phyloP scores from a whole-genome alignment of 2,329 filamentous ascomycete genomes.

The Reticulascus tulasneorum region DNA sequence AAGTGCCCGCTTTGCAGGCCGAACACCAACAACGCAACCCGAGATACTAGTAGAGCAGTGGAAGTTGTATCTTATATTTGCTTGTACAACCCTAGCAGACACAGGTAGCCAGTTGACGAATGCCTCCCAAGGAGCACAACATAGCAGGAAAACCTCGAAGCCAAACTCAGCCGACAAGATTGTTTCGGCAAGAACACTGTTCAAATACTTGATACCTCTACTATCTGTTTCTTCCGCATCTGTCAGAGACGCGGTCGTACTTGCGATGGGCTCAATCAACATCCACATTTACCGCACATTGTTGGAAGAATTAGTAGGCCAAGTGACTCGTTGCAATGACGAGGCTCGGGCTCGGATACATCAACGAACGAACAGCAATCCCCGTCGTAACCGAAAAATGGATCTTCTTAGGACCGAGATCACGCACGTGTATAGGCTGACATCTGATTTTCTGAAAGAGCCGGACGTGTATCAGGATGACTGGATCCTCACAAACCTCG shows the following conservation, averaged over 20 bases:
- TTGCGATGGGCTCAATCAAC: conserved; percentile 91
- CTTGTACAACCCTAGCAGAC: conserved; percentile 90
- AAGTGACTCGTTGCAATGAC: conserved; percentile 80
- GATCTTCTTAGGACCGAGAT: conserved; percentile 90
- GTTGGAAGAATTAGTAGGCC: conserved; percentile 83
- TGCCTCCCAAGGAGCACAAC: conserved; percentile 58
- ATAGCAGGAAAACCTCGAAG: conserved; percentile 78
- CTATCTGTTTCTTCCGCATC: conserved; percentile 74
- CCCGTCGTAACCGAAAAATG: conserved; percentile 75
- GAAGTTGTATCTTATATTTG: conserved; percentile 96
- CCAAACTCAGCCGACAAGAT: conserved; percentile 69
- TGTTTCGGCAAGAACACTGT: conserved; percentile 81
- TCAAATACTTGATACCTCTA: conserved; percentile 86
- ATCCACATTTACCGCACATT: conserved; percentile 88
- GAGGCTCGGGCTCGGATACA: conserved; percentile 85
- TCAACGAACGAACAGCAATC: conserved; percentile 78
- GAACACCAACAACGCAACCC: conserved; percentile 67
- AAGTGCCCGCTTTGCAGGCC: conserved; percentile 46
- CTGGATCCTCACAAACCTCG: conserved; percentile 84
- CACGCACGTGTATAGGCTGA: conserved; percentile 92
- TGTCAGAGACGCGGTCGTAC: conserved; percentile 85
- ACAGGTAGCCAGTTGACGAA: conserved; percentile 63
- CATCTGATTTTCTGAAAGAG: conserved; percentile 80
- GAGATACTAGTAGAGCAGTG: conserved; percentile 93
- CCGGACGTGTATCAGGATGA: conserved; percentile 78